phyloP scores from a whole-genome alignment of 352 stramenopile genomes.

The Phytophthora hybrid region DNA sequence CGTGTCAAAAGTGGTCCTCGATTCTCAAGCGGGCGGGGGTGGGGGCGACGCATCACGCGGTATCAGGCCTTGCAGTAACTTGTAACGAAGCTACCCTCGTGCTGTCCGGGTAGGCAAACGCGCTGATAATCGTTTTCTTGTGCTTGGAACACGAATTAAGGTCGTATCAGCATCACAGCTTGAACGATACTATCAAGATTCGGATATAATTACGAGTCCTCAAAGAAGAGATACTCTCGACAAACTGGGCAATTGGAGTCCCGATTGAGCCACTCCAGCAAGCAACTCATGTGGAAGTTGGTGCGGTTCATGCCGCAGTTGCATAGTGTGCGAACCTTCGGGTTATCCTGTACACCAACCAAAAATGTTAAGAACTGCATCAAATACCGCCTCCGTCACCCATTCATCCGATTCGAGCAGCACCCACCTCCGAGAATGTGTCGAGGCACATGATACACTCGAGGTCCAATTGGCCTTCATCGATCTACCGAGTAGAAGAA shows the following conservation, averaged over 20 bases:
- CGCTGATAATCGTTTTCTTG: constrained; percentile 14
- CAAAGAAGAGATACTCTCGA: constrained; percentile 87
- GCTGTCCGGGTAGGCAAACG: neutral
- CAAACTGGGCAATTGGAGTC: constrained; percentile 89
- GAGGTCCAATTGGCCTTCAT: constrained; percentile 70
- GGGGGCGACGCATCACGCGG: neutral
- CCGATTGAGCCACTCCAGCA: constrained; percentile 89
- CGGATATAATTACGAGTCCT: constrained; percentile 62
- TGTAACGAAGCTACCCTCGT: neutral
- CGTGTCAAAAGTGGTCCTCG: constrained; percentile 9
- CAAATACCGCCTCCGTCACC: neutral
- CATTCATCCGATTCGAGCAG: neutral
- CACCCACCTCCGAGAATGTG: constrained; percentile 59
- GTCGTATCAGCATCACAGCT: constrained; percentile 14
- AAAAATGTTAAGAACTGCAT: neutral
- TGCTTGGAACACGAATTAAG: constrained; percentile 14
- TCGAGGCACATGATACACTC: constrained; percentile 92
- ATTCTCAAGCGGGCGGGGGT: neutral
- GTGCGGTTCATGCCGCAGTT: constrained; percentile 91
- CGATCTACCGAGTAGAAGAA: constrained; percentile 42
- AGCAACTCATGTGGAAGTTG: constrained; percentile 90
- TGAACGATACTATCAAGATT: constrained; percentile 9
- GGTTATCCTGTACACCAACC: constrained; percentile 54
- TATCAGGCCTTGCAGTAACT: neutral
- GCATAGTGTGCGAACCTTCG: constrained; percentile 87